phyloP scores from a whole-genome alignment of 148 eudicot species.

The Vaccinium myrtillus region DNA sequence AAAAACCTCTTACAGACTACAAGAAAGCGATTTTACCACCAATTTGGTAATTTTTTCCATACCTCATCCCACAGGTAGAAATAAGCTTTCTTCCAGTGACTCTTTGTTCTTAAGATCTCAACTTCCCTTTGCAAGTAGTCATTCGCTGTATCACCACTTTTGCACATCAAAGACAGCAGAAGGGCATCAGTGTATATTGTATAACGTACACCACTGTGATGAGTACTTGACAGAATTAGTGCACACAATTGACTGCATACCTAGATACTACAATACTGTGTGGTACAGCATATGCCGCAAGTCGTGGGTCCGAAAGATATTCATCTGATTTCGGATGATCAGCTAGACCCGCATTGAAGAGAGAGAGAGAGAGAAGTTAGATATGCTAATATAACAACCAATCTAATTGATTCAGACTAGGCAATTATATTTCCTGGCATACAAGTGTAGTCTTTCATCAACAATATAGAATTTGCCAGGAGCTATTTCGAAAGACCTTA shows the following conservation, averaged over 20 bases:
- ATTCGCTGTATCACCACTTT: conserved; percentile 67
- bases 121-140: conserved; percentile 74
- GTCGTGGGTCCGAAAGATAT: conserved; percentile 81
- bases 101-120: conserved; percentile 66
- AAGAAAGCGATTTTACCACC: background rate
- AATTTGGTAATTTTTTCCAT: conserved; percentile 11
- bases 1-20: background rate
- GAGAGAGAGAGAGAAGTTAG: conserved; percentile 11
- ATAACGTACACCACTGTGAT: conserved; percentile 11
- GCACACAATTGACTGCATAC: conserved; percentile 39
- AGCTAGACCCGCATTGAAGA: conserved; percentile 45
- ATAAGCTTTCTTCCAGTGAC: conserved; percentile 94
- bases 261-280: conserved; percentile 63
- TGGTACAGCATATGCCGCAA: conserved; percentile 99
- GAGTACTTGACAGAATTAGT: conserved; percentile 8
- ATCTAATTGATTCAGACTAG: background rate
- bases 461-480: background rate
- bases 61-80: conserved; percentile 99
- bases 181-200: conserved; percentile 24
- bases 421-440: background rate
- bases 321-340: conserved; percentile 97
- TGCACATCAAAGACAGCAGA: conserved; percentile 27
- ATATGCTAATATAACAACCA: background rate
- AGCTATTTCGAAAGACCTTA: background rate
- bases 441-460: conserved; percentile 1